Percentiles rank a stretch among this genome's conserved stretches.
These are phyloP conservation scores for Angophora floribunda DNA, from an alignment of 345 rosid species.

Conservation along the genomic window DNA sequence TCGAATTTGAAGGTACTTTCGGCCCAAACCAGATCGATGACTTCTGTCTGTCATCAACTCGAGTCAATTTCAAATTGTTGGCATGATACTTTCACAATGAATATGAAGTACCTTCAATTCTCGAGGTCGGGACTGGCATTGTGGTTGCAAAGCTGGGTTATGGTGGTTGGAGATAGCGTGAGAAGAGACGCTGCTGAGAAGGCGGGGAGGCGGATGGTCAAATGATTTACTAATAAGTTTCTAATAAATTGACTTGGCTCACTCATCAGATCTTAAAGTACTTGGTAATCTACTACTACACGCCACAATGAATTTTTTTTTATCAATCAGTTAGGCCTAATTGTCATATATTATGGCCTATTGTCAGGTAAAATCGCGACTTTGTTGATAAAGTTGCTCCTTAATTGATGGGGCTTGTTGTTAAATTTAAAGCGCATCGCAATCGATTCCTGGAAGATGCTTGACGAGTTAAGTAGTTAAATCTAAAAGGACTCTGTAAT, in stretches of 20 bases:
- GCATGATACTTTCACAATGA: neutral
- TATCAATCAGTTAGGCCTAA: neutral
- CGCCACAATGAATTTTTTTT: neutral
- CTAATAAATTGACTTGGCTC: neutral
- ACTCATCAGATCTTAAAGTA: neutral
- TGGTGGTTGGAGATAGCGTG: neutral
- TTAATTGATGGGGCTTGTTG: neutral
- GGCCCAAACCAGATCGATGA: neutral
- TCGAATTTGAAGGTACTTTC: neutral
- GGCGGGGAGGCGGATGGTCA: neutral
- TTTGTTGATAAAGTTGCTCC: neutral
- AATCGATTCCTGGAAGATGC: neutral
- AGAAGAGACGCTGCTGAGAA: slow-evolving; percentile 5
- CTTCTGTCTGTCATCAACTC: neutral
- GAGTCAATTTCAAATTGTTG: neutral
- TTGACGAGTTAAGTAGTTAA: neutral
- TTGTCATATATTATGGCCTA: neutral
- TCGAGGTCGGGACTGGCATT: neutral
- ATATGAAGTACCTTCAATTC: neutral
- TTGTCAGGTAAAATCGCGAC: no score
- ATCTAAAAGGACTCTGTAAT: neutral
- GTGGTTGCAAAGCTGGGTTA: neutral
- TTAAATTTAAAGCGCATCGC: neutral
- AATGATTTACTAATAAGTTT: neutral
- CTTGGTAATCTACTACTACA: neutral